These are phyloP conservation scores for Eucalyptus tenuipes DNA, from an alignment of 345 rosid genomes.

Conservation along the genomic window DNA sequence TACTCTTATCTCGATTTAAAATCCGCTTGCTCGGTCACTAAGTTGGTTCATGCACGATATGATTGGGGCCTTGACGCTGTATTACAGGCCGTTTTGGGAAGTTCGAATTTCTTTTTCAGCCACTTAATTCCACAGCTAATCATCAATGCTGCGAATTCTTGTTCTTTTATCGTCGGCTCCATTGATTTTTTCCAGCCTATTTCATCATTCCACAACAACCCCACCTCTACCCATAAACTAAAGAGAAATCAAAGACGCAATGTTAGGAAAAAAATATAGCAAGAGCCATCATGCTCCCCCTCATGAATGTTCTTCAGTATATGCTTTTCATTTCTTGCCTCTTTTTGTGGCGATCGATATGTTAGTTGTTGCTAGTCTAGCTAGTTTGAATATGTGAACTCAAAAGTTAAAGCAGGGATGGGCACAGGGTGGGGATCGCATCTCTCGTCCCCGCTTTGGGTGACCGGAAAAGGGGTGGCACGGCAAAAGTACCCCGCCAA, in stretches of 20 bases:
- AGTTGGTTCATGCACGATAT: background rate
- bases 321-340: background rate
- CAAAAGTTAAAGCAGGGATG: background rate
- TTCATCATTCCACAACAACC: background rate
- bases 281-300: background rate
- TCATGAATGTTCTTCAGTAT: background rate
- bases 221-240: background rate
- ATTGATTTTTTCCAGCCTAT: background rate
- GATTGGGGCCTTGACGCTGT: background rate
- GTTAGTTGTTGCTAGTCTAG: background rate
- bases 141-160: background rate
- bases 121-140: background rate
- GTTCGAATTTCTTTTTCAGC: background rate
- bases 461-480: background rate
- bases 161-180: background rate
- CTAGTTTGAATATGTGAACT: background rate
- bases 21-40: rapidly evolving
- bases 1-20: rapidly evolving
- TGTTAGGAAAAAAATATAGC: background rate
- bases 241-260: background rate
- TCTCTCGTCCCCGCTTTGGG: background rate
- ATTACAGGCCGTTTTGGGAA: background rate
- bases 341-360: background rate
- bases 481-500: background rate
- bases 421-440: background rate